These are phyloP conservation scores for Flaveria brownii DNA, from an alignment of 129 eudicot species.

Conservation along the genomic window DNA sequence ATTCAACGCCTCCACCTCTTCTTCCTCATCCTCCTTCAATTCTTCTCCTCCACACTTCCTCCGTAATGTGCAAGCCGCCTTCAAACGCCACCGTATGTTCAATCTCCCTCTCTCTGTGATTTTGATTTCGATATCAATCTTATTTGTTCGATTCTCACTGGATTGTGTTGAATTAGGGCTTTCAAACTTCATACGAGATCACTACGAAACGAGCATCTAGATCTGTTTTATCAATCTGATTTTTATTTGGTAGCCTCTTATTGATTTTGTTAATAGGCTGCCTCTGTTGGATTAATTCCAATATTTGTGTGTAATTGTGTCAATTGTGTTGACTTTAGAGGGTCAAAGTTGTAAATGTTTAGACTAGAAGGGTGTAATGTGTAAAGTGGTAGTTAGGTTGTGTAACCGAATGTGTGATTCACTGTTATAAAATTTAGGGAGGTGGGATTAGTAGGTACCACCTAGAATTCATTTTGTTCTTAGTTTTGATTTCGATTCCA, in stretches of 20 bases:
- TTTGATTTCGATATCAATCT: not conserved
- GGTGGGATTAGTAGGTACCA: no score
- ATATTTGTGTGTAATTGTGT: no score
- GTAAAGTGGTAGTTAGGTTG: no score
- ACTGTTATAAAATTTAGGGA: no score
- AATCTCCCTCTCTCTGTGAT: not conserved
- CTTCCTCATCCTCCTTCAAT: conserved; percentile 53
- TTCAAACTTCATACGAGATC: not conserved
- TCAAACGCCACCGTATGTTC: conserved; percentile 76
- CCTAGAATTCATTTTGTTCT: no score
- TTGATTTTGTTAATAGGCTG: no score
- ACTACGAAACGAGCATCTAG: not conserved
- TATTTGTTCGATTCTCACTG: not conserved
- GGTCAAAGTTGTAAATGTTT: no score
- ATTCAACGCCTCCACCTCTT: conserved; percentile 44
- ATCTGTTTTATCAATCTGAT: not conserved
- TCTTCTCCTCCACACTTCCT: conserved; percentile 66
- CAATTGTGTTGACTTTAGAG: no score
- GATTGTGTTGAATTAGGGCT: conserved; percentile 18
- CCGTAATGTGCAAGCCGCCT: conserved; percentile 82
- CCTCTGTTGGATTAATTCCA: no score
- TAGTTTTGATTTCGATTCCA: no score
- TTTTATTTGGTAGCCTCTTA: not conserved
- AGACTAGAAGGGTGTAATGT: no score
- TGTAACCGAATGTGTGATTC: no score